These are phyloP conservation scores for Nakaseomyces kungkrabaensis DNA, from an alignment of 1,139 yeast species.

Conservation along the genomic window DNA sequence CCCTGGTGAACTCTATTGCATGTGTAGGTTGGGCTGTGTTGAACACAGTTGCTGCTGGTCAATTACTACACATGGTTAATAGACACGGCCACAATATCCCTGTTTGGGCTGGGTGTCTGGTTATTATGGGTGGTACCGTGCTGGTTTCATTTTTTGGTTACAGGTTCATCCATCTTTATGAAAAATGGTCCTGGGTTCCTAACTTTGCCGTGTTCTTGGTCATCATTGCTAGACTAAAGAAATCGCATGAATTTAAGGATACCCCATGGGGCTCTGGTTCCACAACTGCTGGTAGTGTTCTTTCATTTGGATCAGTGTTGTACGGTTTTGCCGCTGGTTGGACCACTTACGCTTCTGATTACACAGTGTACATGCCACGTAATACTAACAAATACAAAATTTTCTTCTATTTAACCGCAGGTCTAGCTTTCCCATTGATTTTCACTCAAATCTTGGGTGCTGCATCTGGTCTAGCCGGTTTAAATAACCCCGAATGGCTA, in stretches of 20 bases:
- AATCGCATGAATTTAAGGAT: conserved; percentile 47
- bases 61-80: conserved; percentile 70
- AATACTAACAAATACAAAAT: conserved; percentile 48
- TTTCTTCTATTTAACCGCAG: conserved; percentile 52
- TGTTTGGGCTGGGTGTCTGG: conserved; percentile 85
- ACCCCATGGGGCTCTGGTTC: conserved; percentile 38
- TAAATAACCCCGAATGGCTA: conserved; percentile 36
- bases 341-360: conserved; percentile 90
- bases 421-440: conserved; percentile 56
- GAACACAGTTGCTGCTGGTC: conserved; percentile 85
- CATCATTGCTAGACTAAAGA: conserved; percentile 67
- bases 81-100: conserved; percentile 49
- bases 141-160: conserved; percentile 78
- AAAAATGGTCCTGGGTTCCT: conserved; percentile 87
- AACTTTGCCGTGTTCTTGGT: conserved; percentile 62
- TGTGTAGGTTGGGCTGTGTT: conserved; percentile 97
- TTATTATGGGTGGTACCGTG: conserved; percentile 60
- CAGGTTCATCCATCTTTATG: conserved; percentile 69
- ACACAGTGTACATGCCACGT: conserved; percentile 74
- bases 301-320: conserved; percentile 76
- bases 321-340: conserved; percentile 94
- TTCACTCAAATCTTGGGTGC: conserved; percentile 80
- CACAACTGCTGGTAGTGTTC: conserved; percentile 63
- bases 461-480: conserved; percentile 65
- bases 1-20: conserved; percentile 69